These are phyloP conservation scores for Harringtonia aguacate DNA, from an alignment of 2,329 filamentous ascomycete genomes.

Conservation along the genomic window DNA sequence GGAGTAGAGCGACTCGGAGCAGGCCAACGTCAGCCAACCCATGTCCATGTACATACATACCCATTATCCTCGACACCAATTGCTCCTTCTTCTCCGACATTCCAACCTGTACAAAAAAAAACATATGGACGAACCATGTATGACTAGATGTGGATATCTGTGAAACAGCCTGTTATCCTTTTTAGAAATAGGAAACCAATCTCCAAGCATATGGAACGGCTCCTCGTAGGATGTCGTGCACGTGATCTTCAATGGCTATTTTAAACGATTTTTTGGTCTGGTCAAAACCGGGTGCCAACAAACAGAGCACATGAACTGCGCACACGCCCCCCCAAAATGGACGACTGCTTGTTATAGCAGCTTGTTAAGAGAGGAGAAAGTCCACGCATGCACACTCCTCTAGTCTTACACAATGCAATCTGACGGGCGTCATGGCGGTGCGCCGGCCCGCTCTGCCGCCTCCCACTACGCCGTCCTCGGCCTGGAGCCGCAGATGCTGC, in stretches of 20 bases:
- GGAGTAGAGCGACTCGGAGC: too few relatives aligned
- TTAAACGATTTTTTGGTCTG: too few relatives aligned
- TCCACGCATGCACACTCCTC: background rate
- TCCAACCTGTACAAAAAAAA: slow-evolving; percentile 1
- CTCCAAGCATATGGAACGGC: background rate
- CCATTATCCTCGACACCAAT: too few relatives aligned
- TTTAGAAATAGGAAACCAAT: background rate
- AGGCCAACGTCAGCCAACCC: too few relatives aligned
- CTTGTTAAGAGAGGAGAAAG: background rate
- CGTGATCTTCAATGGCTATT: background rate
- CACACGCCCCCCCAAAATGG: too few relatives aligned
- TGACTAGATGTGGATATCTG: too few relatives aligned
- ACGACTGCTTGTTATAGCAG: background rate
- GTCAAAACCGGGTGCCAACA: too few relatives aligned
- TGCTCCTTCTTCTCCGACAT: too few relatives aligned
- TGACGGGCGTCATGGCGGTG: background rate
- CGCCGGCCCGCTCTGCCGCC: background rate
- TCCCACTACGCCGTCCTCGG: slow-evolving; percentile 6
- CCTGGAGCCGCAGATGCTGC: slow-evolving; percentile 4
- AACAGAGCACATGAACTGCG: too few relatives aligned
- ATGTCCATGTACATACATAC: too few relatives aligned
- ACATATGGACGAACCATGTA: slow-evolving; percentile 3
- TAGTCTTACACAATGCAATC: background rate
- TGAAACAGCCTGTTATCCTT: background rate
- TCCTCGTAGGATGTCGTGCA: too few relatives aligned